These are phyloP conservation scores for Erythrobasidium hasegawianum DNA, from an alignment of 1,284 basidiomycete species.

Conservation along the genomic window DNA sequence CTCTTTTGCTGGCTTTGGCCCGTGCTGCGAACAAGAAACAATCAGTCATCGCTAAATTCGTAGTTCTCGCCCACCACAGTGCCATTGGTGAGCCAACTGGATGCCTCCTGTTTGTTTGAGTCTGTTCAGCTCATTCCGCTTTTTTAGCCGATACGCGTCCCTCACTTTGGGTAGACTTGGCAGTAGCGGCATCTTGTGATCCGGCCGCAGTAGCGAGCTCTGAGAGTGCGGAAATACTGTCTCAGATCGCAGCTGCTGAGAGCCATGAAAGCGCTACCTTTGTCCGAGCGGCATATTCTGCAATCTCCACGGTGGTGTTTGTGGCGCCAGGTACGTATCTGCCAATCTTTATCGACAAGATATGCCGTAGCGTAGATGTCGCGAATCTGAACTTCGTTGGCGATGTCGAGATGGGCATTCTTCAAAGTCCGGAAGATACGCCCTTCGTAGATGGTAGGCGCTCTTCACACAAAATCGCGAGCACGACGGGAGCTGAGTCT, in stretches of 20 bases:
- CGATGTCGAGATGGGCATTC: constrained; percentile 71
- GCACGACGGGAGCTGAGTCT: constrained; percentile 26
- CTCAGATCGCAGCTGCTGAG: constrained; percentile 39
- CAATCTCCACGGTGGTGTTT: constrained; percentile 71
- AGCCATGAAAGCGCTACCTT: constrained; percentile 40
- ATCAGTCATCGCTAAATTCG: constrained; percentile 45
- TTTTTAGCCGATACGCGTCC: too few species aligned
- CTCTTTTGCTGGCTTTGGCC: constrained; percentile 6
- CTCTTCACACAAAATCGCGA: too few species aligned
- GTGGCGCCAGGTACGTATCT: constrained; percentile 67
- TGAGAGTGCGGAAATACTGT: constrained; percentile 57
- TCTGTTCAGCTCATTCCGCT: too few species aligned
- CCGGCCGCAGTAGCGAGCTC: constrained; percentile 61
- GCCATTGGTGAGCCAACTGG: constrained; percentile 60
- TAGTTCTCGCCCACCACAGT: constrained; percentile 72
- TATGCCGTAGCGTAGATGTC: constrained; percentile 63
- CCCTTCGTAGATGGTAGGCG: constrained; percentile 49
- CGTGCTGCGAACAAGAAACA: constrained; percentile 1
- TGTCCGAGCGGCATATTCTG: constrained; percentile 62
- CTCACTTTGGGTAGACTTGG: constrained; percentile 70
- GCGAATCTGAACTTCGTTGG: constrained; percentile 61
- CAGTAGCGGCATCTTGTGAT: constrained; percentile 64
- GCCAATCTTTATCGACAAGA: constrained; percentile 63
- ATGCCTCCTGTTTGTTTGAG: too few species aligned
- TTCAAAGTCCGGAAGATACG: constrained; percentile 70